Evolutionary conservation across 2,329 filamentous ascomycete species (phyloP).

Genomic region (Ophiostoma sp.): DNA sequence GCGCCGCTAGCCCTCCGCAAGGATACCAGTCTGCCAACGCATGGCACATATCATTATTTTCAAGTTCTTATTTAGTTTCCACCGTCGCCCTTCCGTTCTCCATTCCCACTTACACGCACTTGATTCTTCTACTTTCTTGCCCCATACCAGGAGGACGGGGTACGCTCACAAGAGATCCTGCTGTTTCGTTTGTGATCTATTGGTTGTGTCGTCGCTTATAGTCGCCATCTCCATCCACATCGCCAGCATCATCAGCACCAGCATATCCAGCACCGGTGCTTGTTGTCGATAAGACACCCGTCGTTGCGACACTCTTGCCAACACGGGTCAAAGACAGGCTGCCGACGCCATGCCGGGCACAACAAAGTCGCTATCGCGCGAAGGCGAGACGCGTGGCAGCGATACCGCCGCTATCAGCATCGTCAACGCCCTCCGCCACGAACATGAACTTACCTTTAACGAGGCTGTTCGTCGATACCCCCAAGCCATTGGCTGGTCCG

Average conservation of each 20-base stretch:
- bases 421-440: slow-evolving; percentile 4
- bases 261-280: neutral
- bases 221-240: neutral
- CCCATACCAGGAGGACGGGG: neutral
- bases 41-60: neutral
- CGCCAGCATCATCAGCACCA: neutral
- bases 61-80: neutral
- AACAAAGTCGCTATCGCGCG: slow-evolving; percentile 2
- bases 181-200: neutral
- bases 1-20: neutral
- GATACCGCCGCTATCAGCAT: neutral
- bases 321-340: neutral
- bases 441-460: slow-evolving; percentile 10
- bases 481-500: slow-evolving; percentile 17
- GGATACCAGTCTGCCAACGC: neutral
- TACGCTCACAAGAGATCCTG: neutral
- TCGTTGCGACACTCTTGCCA: neutral
- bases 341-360: neutral
- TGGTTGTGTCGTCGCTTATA: neutral
- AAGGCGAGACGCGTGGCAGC: neutral
- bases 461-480: slow-evolving; percentile 14
- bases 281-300: neutral
- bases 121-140: neutral
- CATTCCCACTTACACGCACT: neutral
- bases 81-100: neutral